Evolutionary conservation across 148 eudicot species (phyloP).

Genomic region (Rhododendron ovatum): DNA sequence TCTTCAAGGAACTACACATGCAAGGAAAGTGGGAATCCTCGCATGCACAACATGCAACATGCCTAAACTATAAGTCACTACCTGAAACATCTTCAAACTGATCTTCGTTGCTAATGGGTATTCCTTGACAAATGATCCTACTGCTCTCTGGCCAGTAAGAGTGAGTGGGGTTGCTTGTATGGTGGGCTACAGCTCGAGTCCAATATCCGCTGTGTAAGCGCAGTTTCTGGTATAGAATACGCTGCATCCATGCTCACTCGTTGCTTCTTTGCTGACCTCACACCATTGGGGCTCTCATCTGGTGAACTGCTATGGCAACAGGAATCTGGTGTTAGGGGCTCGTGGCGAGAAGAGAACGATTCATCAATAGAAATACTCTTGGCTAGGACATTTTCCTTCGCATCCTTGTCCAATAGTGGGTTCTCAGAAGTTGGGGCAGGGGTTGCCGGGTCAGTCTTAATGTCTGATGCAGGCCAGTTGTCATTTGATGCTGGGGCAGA

Average conservation of each 20-base stretch:
- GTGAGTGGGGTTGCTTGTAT: constrained; percentile 26
- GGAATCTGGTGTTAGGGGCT: constrained; percentile 50
- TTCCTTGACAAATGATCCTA: constrained; percentile 24
- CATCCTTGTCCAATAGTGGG: constrained; percentile 24
- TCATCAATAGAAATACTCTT: constrained; percentile 40
- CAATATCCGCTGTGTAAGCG: constrained; percentile 30
- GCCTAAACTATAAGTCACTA: constrained; percentile 5
- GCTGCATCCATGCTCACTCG: constrained; percentile 19
- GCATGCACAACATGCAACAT: background rate
- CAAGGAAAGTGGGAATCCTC: constrained; percentile 1
- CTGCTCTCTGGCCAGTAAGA: constrained; percentile 22
- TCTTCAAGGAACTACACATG: constrained; percentile 1
- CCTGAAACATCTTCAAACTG: constrained; percentile 16
- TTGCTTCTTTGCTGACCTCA: constrained; percentile 36
- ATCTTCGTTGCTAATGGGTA: constrained; percentile 21
- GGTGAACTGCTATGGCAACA: constrained; percentile 25
- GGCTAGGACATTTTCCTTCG: constrained; percentile 20
- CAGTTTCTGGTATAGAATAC: constrained; percentile 20
- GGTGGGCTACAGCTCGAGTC: constrained; percentile 41
- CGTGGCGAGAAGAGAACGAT: constrained; percentile 32
- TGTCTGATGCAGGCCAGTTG: constrained; percentile 27
- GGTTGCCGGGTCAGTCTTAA: constrained; percentile 44
- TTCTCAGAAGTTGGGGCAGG: constrained; percentile 44
- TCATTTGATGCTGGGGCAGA: constrained; percentile 18
- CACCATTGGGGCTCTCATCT: constrained; percentile 22